Evolutionary conservation across 768 basidiomycete species (phyloP).

Genomic region (Macrolepiota fuliginosa): DNA sequence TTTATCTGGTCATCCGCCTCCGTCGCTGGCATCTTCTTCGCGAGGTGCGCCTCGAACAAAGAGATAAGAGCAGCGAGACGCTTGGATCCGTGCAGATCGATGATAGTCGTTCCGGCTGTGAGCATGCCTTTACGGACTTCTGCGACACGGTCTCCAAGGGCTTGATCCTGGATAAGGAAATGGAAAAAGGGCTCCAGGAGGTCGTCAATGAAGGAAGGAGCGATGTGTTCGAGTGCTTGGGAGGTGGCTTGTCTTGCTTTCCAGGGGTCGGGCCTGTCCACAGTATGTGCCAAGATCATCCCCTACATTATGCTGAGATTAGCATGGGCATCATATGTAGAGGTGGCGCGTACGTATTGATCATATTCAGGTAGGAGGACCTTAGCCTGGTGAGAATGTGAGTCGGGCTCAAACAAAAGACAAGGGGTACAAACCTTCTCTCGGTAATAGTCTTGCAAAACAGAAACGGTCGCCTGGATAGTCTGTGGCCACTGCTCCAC

Average conservation of each 20-base stretch:
- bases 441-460: conserved; percentile 71
- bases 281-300: conserved; percentile 84
- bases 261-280: conserved; percentile 92
- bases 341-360: conserved; percentile 62
- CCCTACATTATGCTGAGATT: conserved; percentile 49
- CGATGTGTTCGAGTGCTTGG: conserved; percentile 60
- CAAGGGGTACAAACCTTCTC: conserved; percentile 58
- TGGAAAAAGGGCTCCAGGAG: conserved; percentile 74
- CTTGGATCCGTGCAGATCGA: conserved; percentile 79
- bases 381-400: conserved; percentile 54
- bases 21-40: conserved; percentile 47
- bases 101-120: conserved; percentile 74
- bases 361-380: conserved; percentile 91
- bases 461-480: conserved; percentile 42
- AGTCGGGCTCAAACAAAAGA: neutral
- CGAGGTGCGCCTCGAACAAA: conserved; percentile 79
- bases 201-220: conserved; percentile 59
- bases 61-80: conserved; percentile 72
- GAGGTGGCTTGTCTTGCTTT: conserved; percentile 75
- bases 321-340: neutral
- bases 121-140: conserved; percentile 89
- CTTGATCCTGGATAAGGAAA: conserved; percentile 84
- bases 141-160: conserved; percentile 79
- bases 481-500: conserved; percentile 69
- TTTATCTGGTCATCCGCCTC: conserved; percentile 87